Conservation (phyloP, 2,329 filamentous ascomycete genomes). For the Beauveria brongniartii region DNA sequence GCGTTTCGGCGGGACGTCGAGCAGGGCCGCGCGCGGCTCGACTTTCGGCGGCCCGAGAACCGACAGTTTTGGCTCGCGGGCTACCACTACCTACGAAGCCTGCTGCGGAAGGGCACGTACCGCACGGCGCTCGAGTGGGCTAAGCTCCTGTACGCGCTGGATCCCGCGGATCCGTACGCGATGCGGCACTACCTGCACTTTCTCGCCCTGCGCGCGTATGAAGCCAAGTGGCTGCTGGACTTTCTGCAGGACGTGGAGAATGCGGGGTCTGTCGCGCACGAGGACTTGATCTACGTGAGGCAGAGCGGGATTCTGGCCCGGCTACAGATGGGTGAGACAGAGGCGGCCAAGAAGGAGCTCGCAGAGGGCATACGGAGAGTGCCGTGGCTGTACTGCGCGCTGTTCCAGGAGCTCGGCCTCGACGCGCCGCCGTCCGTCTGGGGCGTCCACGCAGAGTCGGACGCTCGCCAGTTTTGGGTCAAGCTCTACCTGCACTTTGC, state of each 20-base stretch:
- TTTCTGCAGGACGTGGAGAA: slow-evolving; percentile 44
- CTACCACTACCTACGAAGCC: slow-evolving; percentile 79
- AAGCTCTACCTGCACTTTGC: slow-evolving; percentile 68
- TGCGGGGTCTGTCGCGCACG: slow-evolving; percentile 22
- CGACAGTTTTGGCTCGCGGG: slow-evolving; percentile 86
- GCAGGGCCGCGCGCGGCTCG: slow-evolving; percentile 69
- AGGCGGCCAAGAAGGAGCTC: slow-evolving; percentile 58
- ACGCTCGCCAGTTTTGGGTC: slow-evolving; percentile 57
- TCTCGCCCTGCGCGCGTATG: slow-evolving; percentile 71
- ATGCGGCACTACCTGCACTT: slow-evolving; percentile 75
- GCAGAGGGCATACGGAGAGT: slow-evolving; percentile 60
- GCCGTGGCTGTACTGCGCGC: slow-evolving; percentile 75
- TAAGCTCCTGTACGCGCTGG: slow-evolving; percentile 70
- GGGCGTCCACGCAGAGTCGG: slow-evolving; percentile 60
- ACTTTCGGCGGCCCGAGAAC: slow-evolving; percentile 78
- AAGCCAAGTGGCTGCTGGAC: slow-evolving; percentile 68
- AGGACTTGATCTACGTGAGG: slow-evolving; percentile 56
- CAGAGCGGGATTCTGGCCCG: slow-evolving; percentile 73
- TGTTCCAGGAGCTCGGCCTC: slow-evolving; percentile 75
- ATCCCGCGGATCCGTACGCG: slow-evolving; percentile 74
- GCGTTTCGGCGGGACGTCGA: slow-evolving; percentile 70
- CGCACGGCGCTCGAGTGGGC: slow-evolving; percentile 91
- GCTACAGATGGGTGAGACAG: slow-evolving; percentile 58
- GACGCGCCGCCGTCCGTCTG: slow-evolving; percentile 74
- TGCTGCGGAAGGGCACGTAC: slow-evolving; percentile 88